These are phyloP conservation scores for Xerocomus potaroensis DNA, from an alignment of 768 basidiomycete genomes.

Conservation along the genomic window DNA sequence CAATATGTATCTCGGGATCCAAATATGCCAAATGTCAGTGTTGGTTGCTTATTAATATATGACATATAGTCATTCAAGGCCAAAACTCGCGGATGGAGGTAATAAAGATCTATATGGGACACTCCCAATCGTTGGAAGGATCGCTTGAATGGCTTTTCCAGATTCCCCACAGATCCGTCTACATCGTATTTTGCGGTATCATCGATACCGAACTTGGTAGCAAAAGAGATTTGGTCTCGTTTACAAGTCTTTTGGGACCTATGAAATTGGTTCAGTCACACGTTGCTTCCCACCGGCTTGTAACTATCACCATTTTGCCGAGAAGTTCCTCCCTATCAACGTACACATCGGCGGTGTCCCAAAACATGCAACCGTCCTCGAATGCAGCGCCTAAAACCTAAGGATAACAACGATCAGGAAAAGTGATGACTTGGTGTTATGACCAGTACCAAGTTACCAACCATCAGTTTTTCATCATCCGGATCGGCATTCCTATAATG, in stretches of 20 bases:
- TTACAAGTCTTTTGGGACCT: conserved; percentile 47
- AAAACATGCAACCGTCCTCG: conserved; percentile 39
- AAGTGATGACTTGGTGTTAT: no score
- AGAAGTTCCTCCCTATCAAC: conserved; percentile 42
- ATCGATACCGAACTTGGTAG: conserved; percentile 51
- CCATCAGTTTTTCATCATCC: conserved; percentile 62
- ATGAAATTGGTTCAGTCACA: not conserved
- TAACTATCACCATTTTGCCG: conserved; percentile 43
- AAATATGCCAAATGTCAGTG: no score
- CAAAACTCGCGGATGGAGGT: conserved; percentile 36
- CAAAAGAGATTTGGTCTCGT: conserved; percentile 51
- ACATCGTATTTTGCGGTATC: conserved; percentile 24
- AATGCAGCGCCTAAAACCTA: conserved; percentile 43
- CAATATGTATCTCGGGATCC: conserved; percentile 44
- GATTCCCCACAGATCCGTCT: conserved; percentile 40
- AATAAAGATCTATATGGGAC: conserved; percentile 42
- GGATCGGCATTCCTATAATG: conserved; percentile 42
- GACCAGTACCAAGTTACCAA: no score
- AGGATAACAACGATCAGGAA: not conserved
- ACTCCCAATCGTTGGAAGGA: conserved; percentile 43
- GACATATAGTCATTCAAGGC: no score
- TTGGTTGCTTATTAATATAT: no score
- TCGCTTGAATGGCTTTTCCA: conserved; percentile 33
- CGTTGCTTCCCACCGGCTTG: no score
- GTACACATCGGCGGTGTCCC: conserved; percentile 46